These are phyloP conservation scores for Eucalyptus sp. DNA, from an alignment of 345 rosid genomes.

Conservation along the genomic window DNA sequence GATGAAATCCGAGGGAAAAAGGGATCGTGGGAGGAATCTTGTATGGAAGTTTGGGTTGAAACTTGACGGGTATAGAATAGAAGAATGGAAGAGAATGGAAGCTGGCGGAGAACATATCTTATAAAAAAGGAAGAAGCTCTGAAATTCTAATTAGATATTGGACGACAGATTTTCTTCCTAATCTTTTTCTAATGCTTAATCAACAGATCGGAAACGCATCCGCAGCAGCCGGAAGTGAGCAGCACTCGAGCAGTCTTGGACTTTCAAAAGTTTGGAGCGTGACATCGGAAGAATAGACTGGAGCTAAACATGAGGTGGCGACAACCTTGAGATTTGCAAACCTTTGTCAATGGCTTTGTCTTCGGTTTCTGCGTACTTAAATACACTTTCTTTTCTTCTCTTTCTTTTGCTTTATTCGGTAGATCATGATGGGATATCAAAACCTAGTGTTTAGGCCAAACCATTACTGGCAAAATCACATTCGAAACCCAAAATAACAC, in stretches of 20 bases:
- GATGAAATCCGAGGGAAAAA: neutral
- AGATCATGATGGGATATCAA: neutral
- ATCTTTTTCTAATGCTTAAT: neutral
- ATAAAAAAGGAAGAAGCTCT: constrained; percentile 11
- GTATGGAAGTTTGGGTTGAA: constrained; percentile 23
- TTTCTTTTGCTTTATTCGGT: neutral
- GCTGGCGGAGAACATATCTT: constrained; percentile 3
- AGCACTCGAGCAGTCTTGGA: neutral
- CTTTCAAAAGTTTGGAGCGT: neutral
- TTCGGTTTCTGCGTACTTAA: neutral
- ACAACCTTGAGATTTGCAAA: constrained; percentile 37
- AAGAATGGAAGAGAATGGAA: constrained; percentile 31
- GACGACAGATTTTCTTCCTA: neutral
- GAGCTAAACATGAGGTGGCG: constrained; percentile 13
- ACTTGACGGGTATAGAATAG: neutral
- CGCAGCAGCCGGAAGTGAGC: neutral
- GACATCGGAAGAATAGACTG: constrained; percentile 16
- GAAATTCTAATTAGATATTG: constrained; percentile 15
- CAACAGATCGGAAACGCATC: neutral
- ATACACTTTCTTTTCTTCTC: neutral
- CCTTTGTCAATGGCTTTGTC: neutral
- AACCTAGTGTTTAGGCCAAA: neutral
- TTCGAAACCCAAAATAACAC: neutral
- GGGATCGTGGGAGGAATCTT: neutral
- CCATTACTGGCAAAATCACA: neutral